phyloP scores from a whole-genome alignment of 768 basidiomycete genomes.

The Panellus pusillus region DNA sequence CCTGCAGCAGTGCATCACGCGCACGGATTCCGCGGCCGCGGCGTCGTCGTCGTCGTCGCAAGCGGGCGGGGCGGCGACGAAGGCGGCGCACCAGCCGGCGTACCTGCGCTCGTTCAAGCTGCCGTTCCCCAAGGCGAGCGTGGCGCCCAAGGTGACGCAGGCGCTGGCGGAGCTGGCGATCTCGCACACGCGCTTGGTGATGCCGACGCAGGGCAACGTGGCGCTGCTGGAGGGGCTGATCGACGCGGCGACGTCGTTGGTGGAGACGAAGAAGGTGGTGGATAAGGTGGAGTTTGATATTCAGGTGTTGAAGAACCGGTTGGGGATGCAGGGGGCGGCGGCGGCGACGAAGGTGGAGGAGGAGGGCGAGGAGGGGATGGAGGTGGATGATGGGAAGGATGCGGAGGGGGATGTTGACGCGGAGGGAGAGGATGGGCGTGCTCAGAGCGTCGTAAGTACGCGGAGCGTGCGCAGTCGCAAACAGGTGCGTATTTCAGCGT shows the following conservation, averaged over 20 bases:
- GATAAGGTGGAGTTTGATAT: conserved; percentile 90
- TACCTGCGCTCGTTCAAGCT: conserved; percentile 87
- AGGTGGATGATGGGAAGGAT: conserved; percentile 46
- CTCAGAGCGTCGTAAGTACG: conserved; percentile 64
- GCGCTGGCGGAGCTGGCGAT: conserved; percentile 78
- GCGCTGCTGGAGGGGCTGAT: conserved; percentile 72
- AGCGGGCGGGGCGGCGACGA: conserved; percentile 51
- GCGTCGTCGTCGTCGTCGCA: no score
- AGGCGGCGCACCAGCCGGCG: conserved; percentile 76
- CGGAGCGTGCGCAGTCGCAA: conserved; percentile 59
- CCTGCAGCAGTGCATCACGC: conserved; percentile 64
- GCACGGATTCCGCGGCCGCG: conserved; percentile 57
- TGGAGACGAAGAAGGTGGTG: conserved; percentile 87
- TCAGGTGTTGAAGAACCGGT: conserved; percentile 60
- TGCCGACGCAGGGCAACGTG: conserved; percentile 89
- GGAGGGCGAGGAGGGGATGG: conserved; percentile 36
- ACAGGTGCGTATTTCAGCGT: conserved; percentile 44
- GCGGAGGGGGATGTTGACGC: conserved; percentile 34
- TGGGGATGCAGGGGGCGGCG: conserved; percentile 44
- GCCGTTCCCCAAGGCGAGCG: conserved; percentile 71
- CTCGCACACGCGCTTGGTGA: conserved; percentile 73
- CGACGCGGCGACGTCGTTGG: conserved; percentile 66
- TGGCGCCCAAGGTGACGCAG: conserved; percentile 74
- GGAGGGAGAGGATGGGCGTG: conserved; percentile 52
- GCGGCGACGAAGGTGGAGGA: conserved; percentile 36